Conservation (phyloP, 257 asterid genomes). For the Ocimum tenuiflorum region DNA sequence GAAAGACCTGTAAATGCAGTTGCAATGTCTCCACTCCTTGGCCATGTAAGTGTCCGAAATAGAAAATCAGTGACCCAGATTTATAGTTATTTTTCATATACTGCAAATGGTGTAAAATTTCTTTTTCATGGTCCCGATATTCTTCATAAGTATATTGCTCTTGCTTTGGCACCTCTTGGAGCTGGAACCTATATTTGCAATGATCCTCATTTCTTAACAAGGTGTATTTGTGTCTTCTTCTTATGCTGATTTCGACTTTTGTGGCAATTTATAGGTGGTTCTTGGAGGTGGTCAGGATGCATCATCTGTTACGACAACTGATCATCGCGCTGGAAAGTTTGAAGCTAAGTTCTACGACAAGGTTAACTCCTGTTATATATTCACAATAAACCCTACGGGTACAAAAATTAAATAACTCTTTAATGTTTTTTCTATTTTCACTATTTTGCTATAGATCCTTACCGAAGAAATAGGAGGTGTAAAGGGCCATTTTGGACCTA, state of each 20-base stretch:
- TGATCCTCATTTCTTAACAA: too few species aligned
- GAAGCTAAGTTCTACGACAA: constrained; percentile 89
- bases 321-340: constrained; percentile 92
- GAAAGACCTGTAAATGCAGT: constrained; percentile 90
- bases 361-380: constrained; percentile 36
- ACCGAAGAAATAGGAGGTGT: constrained; percentile 88
- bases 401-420: neutral
- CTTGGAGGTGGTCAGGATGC: constrained; percentile 99
- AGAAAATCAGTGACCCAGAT: neutral
- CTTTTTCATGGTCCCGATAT: neutral
- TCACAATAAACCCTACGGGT: too few species aligned
- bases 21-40: constrained; percentile 80
- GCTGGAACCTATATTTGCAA: neutral
- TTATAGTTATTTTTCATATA: neutral
- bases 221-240: too few species aligned
- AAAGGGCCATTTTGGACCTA: constrained; percentile 94
- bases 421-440: constrained; percentile 10
- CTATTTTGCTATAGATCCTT: constrained; percentile 49
- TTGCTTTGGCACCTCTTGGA: neutral
- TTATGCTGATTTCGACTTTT: constrained; percentile 8
- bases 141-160: neutral
- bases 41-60: constrained; percentile 56
- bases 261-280: constrained; percentile 50
- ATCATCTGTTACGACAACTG: constrained; percentile 71
- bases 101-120: neutral